Base-by-base conservation (phyloP, 306 rosid species). In the Sphenostylis stenocarpa region DNA sequence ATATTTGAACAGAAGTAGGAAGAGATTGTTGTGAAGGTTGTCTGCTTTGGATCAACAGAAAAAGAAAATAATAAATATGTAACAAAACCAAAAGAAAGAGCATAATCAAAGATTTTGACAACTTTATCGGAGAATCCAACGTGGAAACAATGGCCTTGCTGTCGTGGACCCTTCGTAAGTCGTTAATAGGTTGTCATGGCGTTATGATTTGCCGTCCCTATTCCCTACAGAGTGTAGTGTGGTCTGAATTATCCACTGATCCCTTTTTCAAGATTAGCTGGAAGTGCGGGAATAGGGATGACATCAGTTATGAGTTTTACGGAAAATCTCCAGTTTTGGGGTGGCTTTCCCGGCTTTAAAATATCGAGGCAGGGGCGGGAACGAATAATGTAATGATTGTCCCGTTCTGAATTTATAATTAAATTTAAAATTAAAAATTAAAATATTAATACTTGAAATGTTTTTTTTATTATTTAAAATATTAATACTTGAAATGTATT, bases 241-340 rank as follows among this genome's bases (percentile, higher is more conserved):
- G 80, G 82, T 77, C 85, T 77, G 26, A 13, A 52, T 71, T 39
- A 48, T 89, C 81, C 77, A 9, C 85, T 79, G n/a, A 51, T 65
- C 38, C 38, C 53, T 62, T 61, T n/a, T 57, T 56, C 19, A 31
- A 43, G 39, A 53, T 69, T 73, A 7, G 82, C 69, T 82, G 65
- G 23, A 34, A 39, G 14, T 43, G 70, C 70, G 69, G 84, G 87
- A n/a, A n/a, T n/a, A n/a, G n/a, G n/a, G n/a, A n/a, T n/a, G n/a
- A n/a, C n/a, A n/a, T n/a, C n/a, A n/a, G n/a, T n/a, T n/a, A n/a
- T n/a, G n/a, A n/a, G n/a, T n/a, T n/a, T n/a, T n/a, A n/a, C n/a
- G n/a, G n/a, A n/a, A n/a, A n/a, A n/a, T n/a, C n/a, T n/a, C n/a
- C n/a, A n/a, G n/a, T n/a, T n/a, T n/a, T n/a, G n/a, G n/a, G n/a